Evolutionary conservation across 2,329 filamentous ascomycete genomes (phyloP), one percentile per base, ranked within the genome.

Genomic region (Nemania diffusa): DNA sequence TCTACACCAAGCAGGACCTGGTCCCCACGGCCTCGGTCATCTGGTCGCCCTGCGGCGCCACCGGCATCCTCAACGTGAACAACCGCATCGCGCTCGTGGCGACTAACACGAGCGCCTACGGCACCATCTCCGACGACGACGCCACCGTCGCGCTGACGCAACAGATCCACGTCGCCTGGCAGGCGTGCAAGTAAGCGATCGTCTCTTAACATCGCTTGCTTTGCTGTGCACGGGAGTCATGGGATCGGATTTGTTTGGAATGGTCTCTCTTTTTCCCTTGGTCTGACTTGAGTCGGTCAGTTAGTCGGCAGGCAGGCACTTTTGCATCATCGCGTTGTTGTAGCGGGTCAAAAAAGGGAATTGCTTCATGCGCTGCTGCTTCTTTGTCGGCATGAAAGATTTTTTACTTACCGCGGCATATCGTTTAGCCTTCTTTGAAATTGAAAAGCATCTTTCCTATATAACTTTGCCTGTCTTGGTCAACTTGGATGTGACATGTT

Each of bases 61-160:
- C 73, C 56, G 82, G 82, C 58, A 82, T 84, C 69, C 79, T 84
- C 72, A 83, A 83, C 75, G 76, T 83, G 74, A 83, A 83, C 77
- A 83, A 83, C 78, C 80, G 81, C 69, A 81, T 83, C 58, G 78
- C 79, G 20, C 75, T 83, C 53, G 79, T 78, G 60, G 78, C 77
- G 73, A 75, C 73, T 64, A 79, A 81, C 74, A 42, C 69, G 52
- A 74, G 71, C 22, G 81, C 81, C 65, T 74, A 65, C 7, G 81
- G 81, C 65, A 75, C 79, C 72, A 78, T 83, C 74, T 81, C 81
- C 20, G 79, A 83, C 73, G 81, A 83, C 71, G 81, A 83, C 55
- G 81, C 81, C 57, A 83, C 81, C 40, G 78, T 82, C 57, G 80
- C 80, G 50, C 79, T 83, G 69, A 82, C 79, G 26, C 81, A 83